Evolutionary conservation across 306 rosid genomes (phyloP), one percentile per base, ranked within the genome.

Genomic region (Cucumis cinereus): DNA sequence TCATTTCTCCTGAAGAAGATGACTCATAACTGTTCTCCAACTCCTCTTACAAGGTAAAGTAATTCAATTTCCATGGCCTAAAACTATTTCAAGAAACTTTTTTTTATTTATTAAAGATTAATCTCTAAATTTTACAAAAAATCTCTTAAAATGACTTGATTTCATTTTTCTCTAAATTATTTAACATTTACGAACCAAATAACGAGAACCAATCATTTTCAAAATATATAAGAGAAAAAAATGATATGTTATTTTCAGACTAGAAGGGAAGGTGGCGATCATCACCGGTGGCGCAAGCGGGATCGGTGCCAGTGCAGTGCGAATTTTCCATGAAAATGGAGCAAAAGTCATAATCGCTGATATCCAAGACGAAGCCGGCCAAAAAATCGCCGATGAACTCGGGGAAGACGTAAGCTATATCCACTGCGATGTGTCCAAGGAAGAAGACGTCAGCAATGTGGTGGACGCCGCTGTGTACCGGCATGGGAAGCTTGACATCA

Each of bases 271-370:
- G 50, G 83, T 83, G 66, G 81, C 79, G 33, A 83, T 79, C 17
- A 83, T 83, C 14, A 83, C 86, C n/a, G 86, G 86, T 6, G 86
- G 86, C 1, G 86, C 83, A 52, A 79, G 86, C 59, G 86, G 86
- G 30, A 79, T 83, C 15, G 83, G 86, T 45, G 83, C 80, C 55
- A 70, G 83, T 41, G 57, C 86, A 10, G 86, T 79, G 15, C 67
- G 23, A 5, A 19, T 77, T 19, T 83, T 83, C 80, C 81, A 62
- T 12, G 76, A 83, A 33, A 70, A 83, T 16, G 83, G 83, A 20
- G 81, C 86, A 23, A 79, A 79, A 74, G 79, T 83, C 10, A 43
- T 79, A 36, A 53, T 83, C n/a, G 86, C 78, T 13, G 86, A 83
- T 26, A 76, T 83, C 59, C 86, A 83, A 47, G 86, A 83, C 26